Percentiles rank a stretch among this genome's conserved stretches.
These are phyloP conservation scores for Phialophora macrospora DNA, from an alignment of 2,329 filamentous ascomycete genomes.

Conservation along the genomic window DNA sequence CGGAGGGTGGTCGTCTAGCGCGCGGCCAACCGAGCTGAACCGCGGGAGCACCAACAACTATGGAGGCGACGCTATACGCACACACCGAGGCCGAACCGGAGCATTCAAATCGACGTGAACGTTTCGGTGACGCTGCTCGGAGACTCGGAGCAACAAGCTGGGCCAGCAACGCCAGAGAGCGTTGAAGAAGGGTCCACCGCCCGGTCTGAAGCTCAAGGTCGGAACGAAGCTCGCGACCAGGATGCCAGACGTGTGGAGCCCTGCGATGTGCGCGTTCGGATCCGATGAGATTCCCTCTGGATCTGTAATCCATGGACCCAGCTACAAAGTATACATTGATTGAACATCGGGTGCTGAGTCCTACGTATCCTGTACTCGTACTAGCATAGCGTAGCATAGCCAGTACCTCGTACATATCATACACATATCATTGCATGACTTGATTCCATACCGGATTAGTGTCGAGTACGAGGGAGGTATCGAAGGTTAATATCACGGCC, in stretches of 20 bases:
- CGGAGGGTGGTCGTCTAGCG: constrained; percentile 71
- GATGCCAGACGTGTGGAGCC: background rate
- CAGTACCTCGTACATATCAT: too few species aligned
- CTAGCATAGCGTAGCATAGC: background rate
- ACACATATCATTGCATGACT: too few species aligned
- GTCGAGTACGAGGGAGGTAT: too few species aligned
- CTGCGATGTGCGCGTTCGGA: constrained; percentile 5
- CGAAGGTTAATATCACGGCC: too few species aligned
- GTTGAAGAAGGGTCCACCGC: background rate
- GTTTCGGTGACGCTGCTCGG: constrained; percentile 12
- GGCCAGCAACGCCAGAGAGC: background rate
- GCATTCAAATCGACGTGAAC: constrained; percentile 14
- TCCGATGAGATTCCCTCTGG: background rate
- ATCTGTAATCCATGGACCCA: background rate
- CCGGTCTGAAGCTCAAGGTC: background rate
- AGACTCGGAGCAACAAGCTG: background rate
- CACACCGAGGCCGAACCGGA: background rate
- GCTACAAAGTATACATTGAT: background rate
- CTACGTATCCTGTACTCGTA: background rate
- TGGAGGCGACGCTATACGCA: background rate
- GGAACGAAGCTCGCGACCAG: background rate
- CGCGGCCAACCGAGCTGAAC: constrained; percentile 3
- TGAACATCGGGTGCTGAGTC: background rate
- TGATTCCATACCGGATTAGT: too few species aligned
- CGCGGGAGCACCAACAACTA: background rate